phyloP scores from a whole-genome alignment of 768 basidiomycete genomes.

The Nidularia sp. region DNA sequence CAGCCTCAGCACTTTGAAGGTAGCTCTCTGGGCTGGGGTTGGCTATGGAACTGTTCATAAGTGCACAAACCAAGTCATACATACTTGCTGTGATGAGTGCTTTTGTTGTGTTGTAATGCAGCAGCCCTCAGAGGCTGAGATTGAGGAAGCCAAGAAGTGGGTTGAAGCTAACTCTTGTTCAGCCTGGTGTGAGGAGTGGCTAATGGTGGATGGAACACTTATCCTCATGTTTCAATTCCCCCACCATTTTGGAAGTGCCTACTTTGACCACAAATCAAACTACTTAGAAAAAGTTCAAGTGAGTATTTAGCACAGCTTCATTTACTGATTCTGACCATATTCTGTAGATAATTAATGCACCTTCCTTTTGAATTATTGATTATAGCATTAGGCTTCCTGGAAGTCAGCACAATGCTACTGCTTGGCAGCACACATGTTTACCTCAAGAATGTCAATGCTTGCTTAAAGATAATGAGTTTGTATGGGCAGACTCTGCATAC shows the following conservation, averaged over 20 bases:
- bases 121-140: constrained; percentile 22
- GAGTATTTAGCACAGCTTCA: constrained; percentile 2
- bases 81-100: constrained; percentile 11
- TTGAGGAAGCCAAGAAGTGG: constrained; percentile 31
- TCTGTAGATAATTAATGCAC: constrained; percentile 9
- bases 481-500: constrained; percentile 29
- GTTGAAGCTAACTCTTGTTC: constrained; percentile 24
- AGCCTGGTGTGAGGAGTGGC: constrained; percentile 31
- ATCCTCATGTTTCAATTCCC: constrained; percentile 25
- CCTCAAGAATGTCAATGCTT: constrained; percentile 13
- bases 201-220: constrained; percentile 33
- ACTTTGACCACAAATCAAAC: constrained; percentile 30
- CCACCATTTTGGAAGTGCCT: constrained; percentile 25
- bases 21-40: constrained; percentile 31
- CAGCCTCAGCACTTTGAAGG: constrained; percentile 19
- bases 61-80: constrained; percentile 20
- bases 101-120: constrained; percentile 19
- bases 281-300: constrained; percentile 32
- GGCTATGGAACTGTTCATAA: constrained; percentile 25
- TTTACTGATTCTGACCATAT: not conserved
- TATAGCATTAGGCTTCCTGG: constrained; percentile 24
- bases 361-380: constrained; percentile 19
- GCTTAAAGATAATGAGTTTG: constrained; percentile 13
- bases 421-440: constrained; percentile 19
- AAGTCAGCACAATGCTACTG: constrained; percentile 26